phyloP scores from a whole-genome alignment of 179 eudicot genomes.

The Beta corolliflora region DNA sequence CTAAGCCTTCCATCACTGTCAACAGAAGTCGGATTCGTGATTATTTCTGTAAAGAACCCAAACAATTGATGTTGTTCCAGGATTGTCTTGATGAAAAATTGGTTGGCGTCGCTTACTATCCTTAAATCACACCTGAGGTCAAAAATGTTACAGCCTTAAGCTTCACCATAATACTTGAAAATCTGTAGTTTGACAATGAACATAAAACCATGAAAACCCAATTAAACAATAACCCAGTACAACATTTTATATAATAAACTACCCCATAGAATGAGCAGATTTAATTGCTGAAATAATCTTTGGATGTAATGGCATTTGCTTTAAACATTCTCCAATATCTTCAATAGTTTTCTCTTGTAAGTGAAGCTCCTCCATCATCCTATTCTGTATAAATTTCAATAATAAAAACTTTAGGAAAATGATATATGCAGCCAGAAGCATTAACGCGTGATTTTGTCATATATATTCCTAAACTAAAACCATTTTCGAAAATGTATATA shows the following conservation, averaged over 20 bases:
- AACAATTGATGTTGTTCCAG: constrained; percentile 63
- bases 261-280: constrained; percentile 38
- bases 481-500: too few species aligned
- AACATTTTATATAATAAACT: neutral
- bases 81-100: constrained; percentile 68
- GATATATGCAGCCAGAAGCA: too few species aligned
- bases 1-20: constrained; percentile 66
- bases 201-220: neutral
- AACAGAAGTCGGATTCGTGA: constrained; percentile 57
- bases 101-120: constrained; percentile 75
- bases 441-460: too few species aligned
- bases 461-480: too few species aligned
- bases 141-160: constrained; percentile 9
- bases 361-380: constrained; percentile 78
- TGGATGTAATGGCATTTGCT: constrained; percentile 57
- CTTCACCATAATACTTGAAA: neutral
- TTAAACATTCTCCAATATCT: constrained; percentile 68
- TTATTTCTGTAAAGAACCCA: constrained; percentile 59
- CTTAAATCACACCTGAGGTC: constrained; percentile 63
- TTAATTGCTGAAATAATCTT: constrained; percentile 55
- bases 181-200: neutral
- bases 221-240: neutral
- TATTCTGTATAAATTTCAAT: constrained; percentile 28
- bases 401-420: neutral
- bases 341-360: constrained; percentile 60